Evolutionary conservation across 2,329 filamentous ascomycete species (phyloP).

Genomic region (Apiospora phragmitis): DNA sequence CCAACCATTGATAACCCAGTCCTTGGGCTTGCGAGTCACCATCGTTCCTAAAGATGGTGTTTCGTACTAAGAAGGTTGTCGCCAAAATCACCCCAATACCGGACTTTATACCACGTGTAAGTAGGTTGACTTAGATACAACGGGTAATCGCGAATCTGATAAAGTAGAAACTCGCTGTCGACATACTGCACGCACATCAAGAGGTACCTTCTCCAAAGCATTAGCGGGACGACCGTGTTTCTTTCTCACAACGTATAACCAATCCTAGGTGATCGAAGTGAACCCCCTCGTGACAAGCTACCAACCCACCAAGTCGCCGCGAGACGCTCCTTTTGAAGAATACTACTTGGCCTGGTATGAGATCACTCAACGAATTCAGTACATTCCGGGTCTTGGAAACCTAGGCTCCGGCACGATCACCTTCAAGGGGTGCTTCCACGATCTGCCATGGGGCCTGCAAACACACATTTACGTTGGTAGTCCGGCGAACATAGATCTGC

Average conservation of each 20-base stretch:
- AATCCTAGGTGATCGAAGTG: constrained; percentile 61
- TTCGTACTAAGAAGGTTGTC: constrained; percentile 65
- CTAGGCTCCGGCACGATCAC: constrained; percentile 65
- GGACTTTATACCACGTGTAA: constrained; percentile 63
- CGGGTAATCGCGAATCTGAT: too few species aligned
- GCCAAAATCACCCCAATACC: constrained; percentile 72
- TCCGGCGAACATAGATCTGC: constrained; percentile 65
- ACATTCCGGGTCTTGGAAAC: constrained; percentile 65
- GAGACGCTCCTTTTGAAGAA: constrained; percentile 67
- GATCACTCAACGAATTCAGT: constrained; percentile 68
- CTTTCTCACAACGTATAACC: too few species aligned
- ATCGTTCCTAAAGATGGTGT: constrained; percentile 38
- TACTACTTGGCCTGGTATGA: constrained; percentile 76
- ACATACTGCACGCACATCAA: constrained; percentile 69
- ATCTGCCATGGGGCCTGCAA: constrained; percentile 71
- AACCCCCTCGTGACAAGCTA: constrained; percentile 68
- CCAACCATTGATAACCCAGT: too few species aligned
- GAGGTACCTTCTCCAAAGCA: constrained; percentile 25
- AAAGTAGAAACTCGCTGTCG: constrained; percentile 58
- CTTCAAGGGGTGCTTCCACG: constrained; percentile 72
- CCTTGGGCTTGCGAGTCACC: too few species aligned
- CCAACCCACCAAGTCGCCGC: constrained; percentile 65
- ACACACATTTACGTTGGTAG: constrained; percentile 64
- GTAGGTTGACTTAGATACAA: too few species aligned
- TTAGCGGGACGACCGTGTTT: too few species aligned